Evolutionary conservation across 768 basidiomycete genomes (phyloP).

Genomic region (Leccinum rimulosum): DNA sequence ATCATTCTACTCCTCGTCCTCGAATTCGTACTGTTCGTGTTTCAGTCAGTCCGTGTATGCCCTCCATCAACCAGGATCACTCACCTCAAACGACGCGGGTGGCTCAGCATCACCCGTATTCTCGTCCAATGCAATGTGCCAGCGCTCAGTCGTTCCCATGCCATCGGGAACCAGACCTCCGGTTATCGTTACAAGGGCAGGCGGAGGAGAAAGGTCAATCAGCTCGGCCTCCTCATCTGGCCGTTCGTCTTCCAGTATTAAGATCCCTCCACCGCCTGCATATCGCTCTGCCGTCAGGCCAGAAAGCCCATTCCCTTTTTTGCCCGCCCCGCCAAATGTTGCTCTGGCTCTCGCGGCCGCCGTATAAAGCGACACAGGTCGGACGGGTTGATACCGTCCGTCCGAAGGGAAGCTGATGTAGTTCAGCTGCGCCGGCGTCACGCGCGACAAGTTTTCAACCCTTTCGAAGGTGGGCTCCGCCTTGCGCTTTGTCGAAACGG

Average conservation of each 20-base stretch:
- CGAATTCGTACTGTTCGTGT: slow-evolving; percentile 68
- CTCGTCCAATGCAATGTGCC: slow-evolving; percentile 70
- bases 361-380: slow-evolving; percentile 59
- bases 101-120: slow-evolving; percentile 68
- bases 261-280: slow-evolving; percentile 82
- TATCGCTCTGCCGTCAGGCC: slow-evolving; percentile 54
- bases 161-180: slow-evolving; percentile 32
- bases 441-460: slow-evolving; percentile 86
- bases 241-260: slow-evolving; percentile 74
- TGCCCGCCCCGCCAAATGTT: slow-evolving; percentile 20
- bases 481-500: slow-evolving; percentile 55
- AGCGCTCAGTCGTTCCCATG: slow-evolving; percentile 21
- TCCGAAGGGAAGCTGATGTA: slow-evolving; percentile 79
- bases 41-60: slow-evolving; percentile 19
- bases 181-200: slow-evolving; percentile 27
- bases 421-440: slow-evolving; percentile 85
- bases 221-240: slow-evolving; percentile 73
- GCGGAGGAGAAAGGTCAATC: slow-evolving; percentile 58
- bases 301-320: slow-evolving; percentile 30
- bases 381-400: slow-evolving; percentile 85
- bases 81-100: slow-evolving; percentile 82
- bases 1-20: slow-evolving; percentile 49
- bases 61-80: slow-evolving; percentile 23
- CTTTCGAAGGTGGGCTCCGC: slow-evolving; percentile 74
- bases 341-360: slow-evolving; percentile 36